A percentile compares a stretch with the other conserved stretches of the same genome.
phyloP scores from a whole-genome alignment of 768 basidiomycete species.

The Solioccasus polychromus region DNA sequence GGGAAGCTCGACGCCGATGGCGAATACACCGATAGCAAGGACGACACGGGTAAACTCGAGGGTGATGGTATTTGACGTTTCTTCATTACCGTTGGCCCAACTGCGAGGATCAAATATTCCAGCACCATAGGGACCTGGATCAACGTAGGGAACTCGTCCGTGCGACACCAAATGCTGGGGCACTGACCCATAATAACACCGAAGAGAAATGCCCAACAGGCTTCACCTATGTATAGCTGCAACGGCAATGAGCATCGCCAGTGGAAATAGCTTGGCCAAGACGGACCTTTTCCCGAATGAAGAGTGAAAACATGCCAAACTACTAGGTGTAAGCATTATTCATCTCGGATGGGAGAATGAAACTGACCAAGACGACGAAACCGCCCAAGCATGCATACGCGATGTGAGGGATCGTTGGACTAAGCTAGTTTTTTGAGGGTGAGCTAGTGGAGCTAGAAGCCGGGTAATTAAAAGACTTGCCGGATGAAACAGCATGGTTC shows the following conservation, averaged over 20 bases:
- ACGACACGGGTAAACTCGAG: conserved; percentile 89
- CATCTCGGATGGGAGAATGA: background rate
- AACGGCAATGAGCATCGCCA: conserved; percentile 7
- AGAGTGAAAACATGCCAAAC: conserved; percentile 95
- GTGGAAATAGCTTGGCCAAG: background rate
- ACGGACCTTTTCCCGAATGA: conserved; percentile 80
- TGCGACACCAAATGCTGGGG: background rate
- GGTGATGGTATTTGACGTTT: conserved; percentile 69
- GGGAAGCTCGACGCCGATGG: conserved; percentile 96
- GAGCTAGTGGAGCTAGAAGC: background rate
- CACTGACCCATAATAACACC: conserved; percentile 81
- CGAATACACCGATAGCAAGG: conserved; percentile 95
- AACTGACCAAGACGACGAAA: conserved; percentile 72
- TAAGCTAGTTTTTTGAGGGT: conserved; percentile 24
- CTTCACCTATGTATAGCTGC: conserved; percentile 92
- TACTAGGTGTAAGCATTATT: conserved; percentile 27
- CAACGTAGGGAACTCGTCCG: conserved; percentile 4
- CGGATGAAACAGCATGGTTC: conserved; percentile 47
- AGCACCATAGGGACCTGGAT: conserved; percentile 75
- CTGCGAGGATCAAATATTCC: conserved; percentile 77
- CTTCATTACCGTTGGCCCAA: conserved; percentile 57
- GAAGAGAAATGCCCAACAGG: conserved; percentile 91
- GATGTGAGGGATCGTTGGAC: conserved; percentile 68
- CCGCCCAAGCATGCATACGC: conserved; percentile 77
- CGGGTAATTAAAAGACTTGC: conserved; percentile 36